phyloP scores from a whole-genome alignment of 2,329 filamentous ascomycete species.

The Penicillium nordicum region DNA sequence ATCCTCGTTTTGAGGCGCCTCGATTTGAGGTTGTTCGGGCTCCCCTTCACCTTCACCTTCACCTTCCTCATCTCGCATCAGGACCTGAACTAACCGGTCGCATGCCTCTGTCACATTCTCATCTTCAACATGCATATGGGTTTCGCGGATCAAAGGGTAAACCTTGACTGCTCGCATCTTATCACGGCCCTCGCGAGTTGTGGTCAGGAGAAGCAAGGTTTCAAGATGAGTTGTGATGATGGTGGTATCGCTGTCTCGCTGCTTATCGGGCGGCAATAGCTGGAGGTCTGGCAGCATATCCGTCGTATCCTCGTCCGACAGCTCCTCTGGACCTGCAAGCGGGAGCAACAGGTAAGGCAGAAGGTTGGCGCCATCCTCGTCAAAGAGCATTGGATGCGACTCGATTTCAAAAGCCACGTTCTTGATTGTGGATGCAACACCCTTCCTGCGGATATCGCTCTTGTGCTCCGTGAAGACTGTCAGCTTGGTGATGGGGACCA shows the following conservation, averaged over 20 bases:
- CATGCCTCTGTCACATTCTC: conserved; percentile 79
- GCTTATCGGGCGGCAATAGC: conserved; percentile 83
- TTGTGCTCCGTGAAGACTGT: conserved; percentile 91
- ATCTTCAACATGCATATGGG: conserved; percentile 72
- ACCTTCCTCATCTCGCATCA: conserved; percentile 75
- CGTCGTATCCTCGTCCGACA: conserved; percentile 78
- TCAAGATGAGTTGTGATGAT: conserved; percentile 88
- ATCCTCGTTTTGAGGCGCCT: conserved; percentile 44
- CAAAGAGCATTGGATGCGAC: conserved; percentile 68
- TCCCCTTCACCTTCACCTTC: conserved; percentile 38
- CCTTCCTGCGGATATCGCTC: conserved; percentile 77
- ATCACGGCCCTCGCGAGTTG: conserved; percentile 71
- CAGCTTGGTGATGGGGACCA: conserved; percentile 88
- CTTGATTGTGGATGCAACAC: conserved; percentile 95
- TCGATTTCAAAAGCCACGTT: conserved; percentile 82
- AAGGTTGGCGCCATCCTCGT: conserved; percentile 70
- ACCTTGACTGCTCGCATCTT: conserved; percentile 72
- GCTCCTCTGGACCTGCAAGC: conserved; percentile 83
- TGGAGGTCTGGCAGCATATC: conserved; percentile 88
- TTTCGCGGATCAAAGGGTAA: conserved; percentile 85
- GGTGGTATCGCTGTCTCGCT: conserved; percentile 69
- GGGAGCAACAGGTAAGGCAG: conserved; percentile 86
- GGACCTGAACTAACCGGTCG: conserved; percentile 82
- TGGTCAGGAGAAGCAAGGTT: conserved; percentile 78
- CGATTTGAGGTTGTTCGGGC: conserved; percentile 32